These are phyloP conservation scores for Candida ulmi DNA, from an alignment of 805 yeast species.

Conservation along the genomic window DNA sequence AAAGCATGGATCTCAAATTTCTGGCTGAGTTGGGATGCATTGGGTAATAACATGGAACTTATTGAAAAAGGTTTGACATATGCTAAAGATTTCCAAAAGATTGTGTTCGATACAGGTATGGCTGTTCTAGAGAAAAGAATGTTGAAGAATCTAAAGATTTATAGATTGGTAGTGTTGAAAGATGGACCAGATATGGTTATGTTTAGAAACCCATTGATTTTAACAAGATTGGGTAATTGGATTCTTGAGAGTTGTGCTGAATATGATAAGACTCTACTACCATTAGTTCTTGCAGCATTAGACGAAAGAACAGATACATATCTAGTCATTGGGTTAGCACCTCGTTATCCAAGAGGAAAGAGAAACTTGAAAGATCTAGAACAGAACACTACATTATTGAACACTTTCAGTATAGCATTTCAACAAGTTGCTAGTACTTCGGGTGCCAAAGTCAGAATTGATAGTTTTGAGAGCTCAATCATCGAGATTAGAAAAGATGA, in stretches of 20 bases:
- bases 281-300: slow-evolving; percentile 80
- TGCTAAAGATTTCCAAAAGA: slow-evolving; percentile 80
- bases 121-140: slow-evolving; percentile 81
- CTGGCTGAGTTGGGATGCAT: slow-evolving; percentile 65
- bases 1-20: slow-evolving; percentile 71
- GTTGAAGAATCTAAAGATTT: slow-evolving; percentile 73
- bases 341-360: slow-evolving; percentile 58
- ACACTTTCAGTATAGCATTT: slow-evolving; percentile 87
- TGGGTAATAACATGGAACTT: slow-evolving; percentile 43
- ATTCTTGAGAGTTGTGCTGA: slow-evolving; percentile 85
- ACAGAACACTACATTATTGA: slow-evolving; percentile 45
- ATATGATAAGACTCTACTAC: slow-evolving; percentile 57
- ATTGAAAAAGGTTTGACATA: slow-evolving; percentile 68
- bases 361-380: slow-evolving; percentile 27
- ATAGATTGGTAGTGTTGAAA: slow-evolving; percentile 79
- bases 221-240: slow-evolving; percentile 87
- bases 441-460: slow-evolving; percentile 85
- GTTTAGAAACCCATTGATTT: slow-evolving; percentile 81
- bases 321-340: slow-evolving; percentile 84
- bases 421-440: slow-evolving; percentile 80
- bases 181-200: slow-evolving; percentile 81
- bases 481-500: slow-evolving; percentile 89
- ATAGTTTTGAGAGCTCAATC: slow-evolving; percentile 91
- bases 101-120: slow-evolving; percentile 82
- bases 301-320: slow-evolving; percentile 72